phyloP scores from a whole-genome alignment of 495 filamentous ascomycete genomes.

The Penicillium atrosanguineum region DNA sequence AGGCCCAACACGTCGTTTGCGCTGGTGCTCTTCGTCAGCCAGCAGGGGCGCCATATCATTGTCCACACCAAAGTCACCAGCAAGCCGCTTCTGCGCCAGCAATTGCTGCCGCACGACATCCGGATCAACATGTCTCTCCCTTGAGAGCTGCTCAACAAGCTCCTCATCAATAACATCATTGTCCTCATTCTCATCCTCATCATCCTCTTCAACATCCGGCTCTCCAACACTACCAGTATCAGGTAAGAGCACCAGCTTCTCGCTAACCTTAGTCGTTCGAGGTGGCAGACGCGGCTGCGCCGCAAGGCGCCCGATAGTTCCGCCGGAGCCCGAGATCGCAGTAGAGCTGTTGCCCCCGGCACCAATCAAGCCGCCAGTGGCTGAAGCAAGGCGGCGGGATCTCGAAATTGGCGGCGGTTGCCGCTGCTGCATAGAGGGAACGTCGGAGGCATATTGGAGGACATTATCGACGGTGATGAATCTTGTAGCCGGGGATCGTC shows the following conservation, averaged over 20 bases:
- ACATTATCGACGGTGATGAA: slow-evolving; percentile 96
- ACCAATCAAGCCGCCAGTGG: slow-evolving; percentile 33
- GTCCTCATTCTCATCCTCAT: slow-evolving; percentile 18
- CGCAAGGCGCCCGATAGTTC: slow-evolving; percentile 38
- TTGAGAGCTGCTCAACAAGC: slow-evolving; percentile 37
- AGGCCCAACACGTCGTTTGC: slow-evolving; percentile 54
- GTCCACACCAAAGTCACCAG: slow-evolving; percentile 50
- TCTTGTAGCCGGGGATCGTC: slow-evolving; percentile 58
- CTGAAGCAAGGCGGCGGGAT: slow-evolving; percentile 44
- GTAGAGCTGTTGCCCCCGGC: slow-evolving; percentile 16
- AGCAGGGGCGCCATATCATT: slow-evolving; percentile 69
- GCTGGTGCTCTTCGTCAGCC: slow-evolving; percentile 73
- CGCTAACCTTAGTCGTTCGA: slow-evolving; percentile 85
- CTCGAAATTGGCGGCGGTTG: slow-evolving; percentile 61
- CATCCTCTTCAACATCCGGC: slow-evolving; percentile 22
- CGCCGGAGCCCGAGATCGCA: slow-evolving; percentile 16
- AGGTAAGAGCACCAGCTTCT: slow-evolving; percentile 93
- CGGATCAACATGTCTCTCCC: slow-evolving; percentile 38
- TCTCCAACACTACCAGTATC: slow-evolving; percentile 59
- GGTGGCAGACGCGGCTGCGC: slow-evolving; percentile 77
- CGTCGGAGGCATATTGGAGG: slow-evolving; percentile 88
- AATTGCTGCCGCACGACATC: slow-evolving; percentile 37
- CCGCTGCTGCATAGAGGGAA: slow-evolving; percentile 90
- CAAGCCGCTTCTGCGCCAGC: slow-evolving; percentile 37
- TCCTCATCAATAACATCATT: slow-evolving; percentile 51